Base-by-base conservation (phyloP, 768 basidiomycete species). In the Neoboletus magnificus region DNA sequence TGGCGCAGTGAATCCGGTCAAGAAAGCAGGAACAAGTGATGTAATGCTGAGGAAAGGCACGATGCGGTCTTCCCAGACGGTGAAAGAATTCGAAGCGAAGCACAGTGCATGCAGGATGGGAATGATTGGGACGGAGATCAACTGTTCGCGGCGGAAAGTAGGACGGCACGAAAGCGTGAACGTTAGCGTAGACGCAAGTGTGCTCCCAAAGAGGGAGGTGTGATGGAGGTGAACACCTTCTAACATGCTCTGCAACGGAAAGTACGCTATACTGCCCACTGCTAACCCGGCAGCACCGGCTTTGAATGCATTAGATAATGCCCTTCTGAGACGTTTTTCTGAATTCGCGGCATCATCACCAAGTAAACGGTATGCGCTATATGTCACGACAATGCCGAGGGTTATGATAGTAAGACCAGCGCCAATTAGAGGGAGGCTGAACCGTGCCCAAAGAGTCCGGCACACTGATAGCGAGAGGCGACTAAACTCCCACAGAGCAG, bases 51-150 rank as follows among this genome's bases (percentile, higher is more conserved):
- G 79, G 79, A 86, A 95, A 9, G 85, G 82, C 12, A 89, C 77
- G 52, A 91, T 76, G 32, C 82, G 81, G 68, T 98, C 95, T 79
- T 99, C 97, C 93, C 94, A 98, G 70, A 98, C 82, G n/a, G 91
- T 92, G 76, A 92, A 96, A 0, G 94, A 97, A 75, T 98, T 98
- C 25, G 94, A 96, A 16, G 87, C 81, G 72, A 96, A 96, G 8
- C 87, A 76, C 4, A 88, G 51, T 1, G 86, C 72, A 63, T 98
- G 94, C 3, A 93, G 75, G 53, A 83, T 53, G 52, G 88, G 78
- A 33, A 84, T 72, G 37, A 89, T 58, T 1, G 79, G 76, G 2
- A 71, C 56, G 20, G 73, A 48, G 23, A 66, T 64, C 25, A 68
- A n/a, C 20, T 68, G 37, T 37, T 72, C 61, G 33, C 61, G 47